A percentile compares a stretch with the other conserved stretches of the same genome.
phyloP scores from a whole-genome alignment of 1,284 basidiomycete species.

The Cutaneotrichosporon spelunceum region DNA sequence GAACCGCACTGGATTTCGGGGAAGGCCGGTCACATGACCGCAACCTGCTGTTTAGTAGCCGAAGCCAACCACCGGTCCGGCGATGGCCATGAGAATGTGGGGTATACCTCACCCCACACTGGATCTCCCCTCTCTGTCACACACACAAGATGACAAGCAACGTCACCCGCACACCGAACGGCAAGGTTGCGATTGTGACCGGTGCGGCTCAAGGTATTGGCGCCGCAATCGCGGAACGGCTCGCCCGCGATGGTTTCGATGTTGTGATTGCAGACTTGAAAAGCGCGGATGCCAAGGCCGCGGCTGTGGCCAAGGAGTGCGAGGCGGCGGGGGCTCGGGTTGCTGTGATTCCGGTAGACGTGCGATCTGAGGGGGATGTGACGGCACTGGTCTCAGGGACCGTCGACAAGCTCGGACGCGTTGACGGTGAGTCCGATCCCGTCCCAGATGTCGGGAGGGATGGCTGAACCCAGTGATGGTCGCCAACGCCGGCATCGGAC shows the following conservation, averaged over 20 bases:
- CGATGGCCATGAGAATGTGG: background rate
- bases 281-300: conserved; percentile 20
- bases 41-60: background rate
- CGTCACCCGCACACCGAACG: background rate
- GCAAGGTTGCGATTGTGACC: conserved; percentile 50
- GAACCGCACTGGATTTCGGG: background rate
- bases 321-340: conserved; percentile 35
- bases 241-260: conserved; percentile 53
- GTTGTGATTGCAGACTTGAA: conserved; percentile 50
- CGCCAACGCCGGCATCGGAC: conserved; percentile 54
- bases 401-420: conserved; percentile 40
- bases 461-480: conserved; percentile 37
- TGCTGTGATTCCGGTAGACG: conserved; percentile 36
- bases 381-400: conserved; percentile 38
- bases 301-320: conserved; percentile 36
- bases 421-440: conserved; percentile 31
- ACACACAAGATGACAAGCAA: background rate
- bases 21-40: background rate
- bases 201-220: conserved; percentile 55
- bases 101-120: background rate
- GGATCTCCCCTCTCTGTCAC: background rate
- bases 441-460: too few species aligned
- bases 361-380: conserved; percentile 39
- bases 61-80: background rate
- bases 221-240: conserved; percentile 52